These are phyloP conservation scores for Urtica urens DNA, from an alignment of 306 rosid genomes.

Conservation along the genomic window DNA sequence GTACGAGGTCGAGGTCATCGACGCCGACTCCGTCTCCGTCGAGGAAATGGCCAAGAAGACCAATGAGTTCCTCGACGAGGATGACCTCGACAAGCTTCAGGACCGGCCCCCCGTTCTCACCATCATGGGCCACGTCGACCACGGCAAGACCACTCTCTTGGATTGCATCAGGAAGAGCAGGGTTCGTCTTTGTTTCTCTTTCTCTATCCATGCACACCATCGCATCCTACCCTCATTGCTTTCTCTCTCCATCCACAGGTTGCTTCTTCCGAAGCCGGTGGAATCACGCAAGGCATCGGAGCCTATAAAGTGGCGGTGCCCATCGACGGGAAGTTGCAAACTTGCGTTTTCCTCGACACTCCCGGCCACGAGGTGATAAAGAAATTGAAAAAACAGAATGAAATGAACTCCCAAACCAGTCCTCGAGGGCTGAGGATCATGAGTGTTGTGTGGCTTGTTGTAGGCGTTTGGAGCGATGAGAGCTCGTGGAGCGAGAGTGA, in stretches of 20 bases:
- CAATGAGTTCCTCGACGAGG: conserved; percentile 57
- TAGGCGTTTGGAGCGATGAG: conserved; percentile 99
- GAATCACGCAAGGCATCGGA: conserved; percentile 98
- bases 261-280: conserved; percentile 98
- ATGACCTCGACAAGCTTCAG: conserved; percentile 72
- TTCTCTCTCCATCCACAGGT: no score
- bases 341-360: conserved; percentile 94
- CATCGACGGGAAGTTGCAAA: conserved; percentile 62
- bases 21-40: conserved; percentile 59
- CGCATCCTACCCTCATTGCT: no score
- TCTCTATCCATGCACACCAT: no score
- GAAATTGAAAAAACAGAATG: conserved; percentile 1
- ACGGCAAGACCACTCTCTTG: conserved; percentile 98
- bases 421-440: neutral
- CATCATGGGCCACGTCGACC: conserved; percentile 99
- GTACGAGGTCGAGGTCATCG: conserved; percentile 75
- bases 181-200: conserved; percentile 28
- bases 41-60: conserved; percentile 70
- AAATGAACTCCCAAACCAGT: neutral
- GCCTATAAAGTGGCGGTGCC: conserved; percentile 86
- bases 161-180: conserved; percentile 84
- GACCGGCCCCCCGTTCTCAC: conserved; percentile 92
- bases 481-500: conserved; percentile 99
- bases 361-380: conserved; percentile 98
- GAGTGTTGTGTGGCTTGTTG: conserved; percentile 3